Conservation (phyloP, 192 early-diverging fungal species). For the Globomyces pollinis-pini region DNA sequence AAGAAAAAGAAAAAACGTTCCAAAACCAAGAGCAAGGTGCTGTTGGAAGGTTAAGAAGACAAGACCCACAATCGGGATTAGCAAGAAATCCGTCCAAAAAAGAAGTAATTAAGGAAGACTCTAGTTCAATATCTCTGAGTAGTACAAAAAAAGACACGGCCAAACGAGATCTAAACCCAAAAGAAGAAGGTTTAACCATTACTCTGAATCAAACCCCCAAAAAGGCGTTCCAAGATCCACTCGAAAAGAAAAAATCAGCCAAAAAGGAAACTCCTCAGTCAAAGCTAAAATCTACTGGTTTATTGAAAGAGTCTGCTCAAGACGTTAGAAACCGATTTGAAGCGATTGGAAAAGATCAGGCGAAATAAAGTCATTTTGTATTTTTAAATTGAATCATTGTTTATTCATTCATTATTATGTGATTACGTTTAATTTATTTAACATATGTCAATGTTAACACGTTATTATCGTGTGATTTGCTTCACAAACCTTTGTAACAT, state of each 20-base stretch:
- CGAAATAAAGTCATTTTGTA: neutral
- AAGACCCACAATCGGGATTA: neutral
- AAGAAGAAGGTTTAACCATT: too few species aligned
- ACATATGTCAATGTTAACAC: too few species aligned
- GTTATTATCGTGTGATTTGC: too few species aligned
- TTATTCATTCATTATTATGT: too few species aligned
- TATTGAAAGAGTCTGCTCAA: neutral
- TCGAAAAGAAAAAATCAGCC: neutral
- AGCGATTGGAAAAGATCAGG: neutral
- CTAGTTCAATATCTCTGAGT: neutral
- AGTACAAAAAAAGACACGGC: neutral
- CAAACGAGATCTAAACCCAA: too few species aligned
- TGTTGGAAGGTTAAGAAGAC: neutral
- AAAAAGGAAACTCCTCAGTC: neutral
- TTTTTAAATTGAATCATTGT: neutral
- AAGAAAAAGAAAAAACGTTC: slow-evolving; percentile 10
- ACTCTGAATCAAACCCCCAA: too few species aligned
- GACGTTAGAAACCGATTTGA: slow-evolving; percentile 9
- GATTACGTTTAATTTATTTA: too few species aligned
- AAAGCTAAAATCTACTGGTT: neutral
- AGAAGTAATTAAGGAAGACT: neutral
- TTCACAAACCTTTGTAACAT: too few species aligned
- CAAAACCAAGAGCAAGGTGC: slow-evolving; percentile 13
- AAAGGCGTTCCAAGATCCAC: too few species aligned
- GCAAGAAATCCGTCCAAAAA: neutral